Evolutionary conservation across 352 stramenopile species (phyloP).

Genomic region (Globisporangium solare): DNA sequence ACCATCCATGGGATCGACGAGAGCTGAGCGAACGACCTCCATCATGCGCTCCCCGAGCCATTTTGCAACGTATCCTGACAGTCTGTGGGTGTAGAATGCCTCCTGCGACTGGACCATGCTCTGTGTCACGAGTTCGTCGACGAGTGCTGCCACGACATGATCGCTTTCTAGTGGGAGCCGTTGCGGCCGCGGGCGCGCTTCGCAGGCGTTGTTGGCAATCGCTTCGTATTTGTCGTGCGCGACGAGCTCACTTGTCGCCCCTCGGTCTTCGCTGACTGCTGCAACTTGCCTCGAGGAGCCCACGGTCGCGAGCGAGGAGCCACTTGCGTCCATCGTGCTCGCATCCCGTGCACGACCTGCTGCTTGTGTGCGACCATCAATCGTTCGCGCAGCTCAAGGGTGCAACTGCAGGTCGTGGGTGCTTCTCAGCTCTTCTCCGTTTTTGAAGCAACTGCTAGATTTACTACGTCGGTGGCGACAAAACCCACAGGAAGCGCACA

Average conservation of each 20-base stretch:
- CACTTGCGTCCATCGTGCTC: neutral
- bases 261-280: neutral
- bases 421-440: too few species aligned
- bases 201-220: neutral
- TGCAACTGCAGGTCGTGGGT: too few species aligned
- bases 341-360: neutral
- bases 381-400: neutral
- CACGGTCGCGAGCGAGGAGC: neutral
- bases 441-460: neutral
- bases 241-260: neutral
- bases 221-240: neutral
- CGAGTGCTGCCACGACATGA: constrained; percentile 9
- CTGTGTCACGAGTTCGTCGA: constrained; percentile 20
- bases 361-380: neutral
- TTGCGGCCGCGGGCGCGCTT: neutral
- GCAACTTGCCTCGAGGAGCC: neutral
- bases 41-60: constrained; percentile 20
- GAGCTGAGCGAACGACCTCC: constrained; percentile 8
- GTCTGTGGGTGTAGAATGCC: constrained; percentile 17
- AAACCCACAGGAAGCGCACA: too few species aligned
- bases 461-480: neutral
- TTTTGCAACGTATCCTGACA: constrained; percentile 25
- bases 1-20: neutral
- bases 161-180: constrained; percentile 7
- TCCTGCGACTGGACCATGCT: constrained; percentile 20